Conservation (phyloP, 495 filamentous ascomycete genomes). For the Cetradonia linearis region DNA sequence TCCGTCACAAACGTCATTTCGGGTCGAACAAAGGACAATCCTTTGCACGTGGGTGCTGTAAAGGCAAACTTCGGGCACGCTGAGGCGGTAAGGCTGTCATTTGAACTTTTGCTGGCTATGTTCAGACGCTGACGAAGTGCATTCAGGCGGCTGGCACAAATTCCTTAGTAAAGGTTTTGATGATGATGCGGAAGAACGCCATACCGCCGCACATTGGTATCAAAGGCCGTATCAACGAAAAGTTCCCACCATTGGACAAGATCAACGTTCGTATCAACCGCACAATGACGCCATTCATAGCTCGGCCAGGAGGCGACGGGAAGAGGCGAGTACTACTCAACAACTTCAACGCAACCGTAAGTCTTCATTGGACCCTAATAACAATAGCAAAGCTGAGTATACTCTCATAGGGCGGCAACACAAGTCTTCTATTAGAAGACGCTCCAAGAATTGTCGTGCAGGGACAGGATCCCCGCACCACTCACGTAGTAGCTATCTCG, state of each 20-base stretch:
- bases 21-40: constrained; percentile 16
- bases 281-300: constrained; percentile 17
- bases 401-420: constrained; percentile 28
- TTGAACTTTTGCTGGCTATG: background rate
- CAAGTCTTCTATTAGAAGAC: constrained; percentile 34
- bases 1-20: constrained; percentile 29
- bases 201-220: constrained; percentile 32
- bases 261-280: constrained; percentile 25
- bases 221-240: constrained; percentile 24
- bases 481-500: constrained; percentile 27
- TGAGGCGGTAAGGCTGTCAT: constrained; percentile 24
- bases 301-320: constrained; percentile 14
- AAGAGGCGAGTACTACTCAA: constrained; percentile 30
- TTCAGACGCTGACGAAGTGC: background rate
- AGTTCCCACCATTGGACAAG: constrained; percentile 23
- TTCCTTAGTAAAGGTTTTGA: constrained; percentile 30
- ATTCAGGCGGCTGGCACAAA: constrained; percentile 27
- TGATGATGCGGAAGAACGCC: constrained; percentile 32
- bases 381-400: background rate
- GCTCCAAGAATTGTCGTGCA: constrained; percentile 19
- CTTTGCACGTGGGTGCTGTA: constrained; percentile 30
- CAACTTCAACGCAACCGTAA: constrained; percentile 29
- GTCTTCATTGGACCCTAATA: background rate
- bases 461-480: constrained; percentile 26
- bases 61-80: constrained; percentile 37